Conservation (phyloP, 768 basidiomycete species). For the Infundibulicybe gibba region DNA sequence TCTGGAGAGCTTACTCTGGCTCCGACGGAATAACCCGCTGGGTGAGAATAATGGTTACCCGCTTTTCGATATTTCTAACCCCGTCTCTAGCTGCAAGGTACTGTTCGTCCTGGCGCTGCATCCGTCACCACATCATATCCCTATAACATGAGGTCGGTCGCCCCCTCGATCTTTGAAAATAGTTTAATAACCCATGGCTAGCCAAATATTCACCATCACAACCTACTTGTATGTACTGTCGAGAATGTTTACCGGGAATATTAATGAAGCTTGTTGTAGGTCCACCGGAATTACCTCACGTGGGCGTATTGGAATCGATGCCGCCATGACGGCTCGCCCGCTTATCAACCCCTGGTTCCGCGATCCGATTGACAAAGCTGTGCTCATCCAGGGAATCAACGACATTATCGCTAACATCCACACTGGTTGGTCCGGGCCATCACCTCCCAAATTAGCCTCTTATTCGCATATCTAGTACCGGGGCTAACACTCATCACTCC, state of each 20-base stretch:
- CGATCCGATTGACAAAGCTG: slow-evolving; percentile 52
- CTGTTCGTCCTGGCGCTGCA: slow-evolving; percentile 57
- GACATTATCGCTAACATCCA: slow-evolving; percentile 41
- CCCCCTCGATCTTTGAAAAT: not conserved
- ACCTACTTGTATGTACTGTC: slow-evolving; percentile 44
- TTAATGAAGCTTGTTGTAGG: slow-evolving; percentile 19
- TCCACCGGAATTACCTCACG: slow-evolving; percentile 59
- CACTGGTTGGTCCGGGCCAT: slow-evolving; percentile 26
- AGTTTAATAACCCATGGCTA: slow-evolving; percentile 8
- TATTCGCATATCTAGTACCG: slow-evolving; percentile 28
- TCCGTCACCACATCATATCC: slow-evolving; percentile 44
- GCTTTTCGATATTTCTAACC: not conserved
- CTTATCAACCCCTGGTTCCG: slow-evolving; percentile 56
- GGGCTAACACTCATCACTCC: slow-evolving; percentile 56
- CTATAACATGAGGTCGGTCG: slow-evolving; percentile 40
- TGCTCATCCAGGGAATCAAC: slow-evolving; percentile 46
- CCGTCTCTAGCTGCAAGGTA: slow-evolving; percentile 49
- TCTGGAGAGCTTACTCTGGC: slow-evolving; percentile 53
- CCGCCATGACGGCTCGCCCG: slow-evolving; percentile 41
- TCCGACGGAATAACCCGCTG: slow-evolving; percentile 45
- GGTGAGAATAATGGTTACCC: slow-evolving; percentile 21
- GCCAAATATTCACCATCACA: slow-evolving; percentile 61
- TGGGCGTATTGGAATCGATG: slow-evolving; percentile 58
- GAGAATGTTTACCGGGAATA: not conserved
- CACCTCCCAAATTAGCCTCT: slow-evolving; percentile 1